These are phyloP conservation scores for Coemansia sp. DNA, from an alignment of 192 early-diverging fungal genomes.

Conservation along the genomic window DNA sequence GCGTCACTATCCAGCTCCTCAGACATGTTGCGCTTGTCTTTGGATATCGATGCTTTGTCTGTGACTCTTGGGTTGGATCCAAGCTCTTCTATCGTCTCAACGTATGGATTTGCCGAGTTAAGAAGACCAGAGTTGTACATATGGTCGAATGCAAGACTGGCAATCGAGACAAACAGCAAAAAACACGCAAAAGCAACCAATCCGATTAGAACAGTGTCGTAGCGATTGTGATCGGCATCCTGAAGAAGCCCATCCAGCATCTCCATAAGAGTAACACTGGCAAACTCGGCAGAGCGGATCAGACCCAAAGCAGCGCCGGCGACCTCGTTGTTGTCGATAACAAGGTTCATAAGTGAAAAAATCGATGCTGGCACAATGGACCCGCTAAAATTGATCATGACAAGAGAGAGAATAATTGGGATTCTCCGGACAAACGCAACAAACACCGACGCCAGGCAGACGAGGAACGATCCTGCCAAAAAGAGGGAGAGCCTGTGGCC, in stretches of 20 bases:
- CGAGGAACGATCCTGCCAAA: conserved; percentile 35
- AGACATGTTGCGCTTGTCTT: background rate
- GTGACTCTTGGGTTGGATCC: background rate
- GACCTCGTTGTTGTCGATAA: conserved; percentile 49
- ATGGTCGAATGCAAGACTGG: conserved; percentile 29
- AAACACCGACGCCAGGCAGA: conserved; percentile 42
- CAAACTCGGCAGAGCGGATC: conserved; percentile 54
- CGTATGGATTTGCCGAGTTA: conserved; percentile 45
- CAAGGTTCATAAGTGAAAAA: conserved; percentile 51
- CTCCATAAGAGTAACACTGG: conserved; percentile 55
- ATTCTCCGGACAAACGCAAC: conserved; percentile 39
- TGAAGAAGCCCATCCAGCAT: conserved; percentile 56
- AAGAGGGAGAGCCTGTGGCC: conserved; percentile 55
- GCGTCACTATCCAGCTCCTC: background rate
- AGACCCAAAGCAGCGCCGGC: conserved; percentile 53
- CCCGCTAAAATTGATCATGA: conserved; percentile 47
- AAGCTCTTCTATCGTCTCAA: background rate
- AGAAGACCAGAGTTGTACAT: conserved; percentile 27
- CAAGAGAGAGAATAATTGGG: conserved; percentile 35
- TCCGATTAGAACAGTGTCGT: conserved; percentile 52
- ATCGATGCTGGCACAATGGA: conserved; percentile 46
- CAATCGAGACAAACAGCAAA: conserved; percentile 32
- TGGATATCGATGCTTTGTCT: background rate
- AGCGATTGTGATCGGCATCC: conserved; percentile 51
- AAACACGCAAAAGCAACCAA: conserved; percentile 43